Base-by-base conservation (phyloP, 176 grass and related monocot genomes). In the Cenchrus americanus region DNA sequence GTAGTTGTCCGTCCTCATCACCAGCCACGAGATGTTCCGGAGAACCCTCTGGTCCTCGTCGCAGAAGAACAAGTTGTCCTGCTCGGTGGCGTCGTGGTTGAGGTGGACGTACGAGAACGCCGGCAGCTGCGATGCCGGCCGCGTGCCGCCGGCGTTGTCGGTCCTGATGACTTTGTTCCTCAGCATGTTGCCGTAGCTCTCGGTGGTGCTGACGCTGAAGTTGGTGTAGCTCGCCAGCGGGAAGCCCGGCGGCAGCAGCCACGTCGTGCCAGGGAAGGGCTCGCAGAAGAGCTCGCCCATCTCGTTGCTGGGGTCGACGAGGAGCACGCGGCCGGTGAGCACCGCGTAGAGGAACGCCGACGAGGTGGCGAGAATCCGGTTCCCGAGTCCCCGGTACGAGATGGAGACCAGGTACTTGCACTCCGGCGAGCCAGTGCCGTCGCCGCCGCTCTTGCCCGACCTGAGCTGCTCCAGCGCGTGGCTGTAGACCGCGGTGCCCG, bases 401-500 rank as follows among this genome's bases (percentile, higher is more conserved):
- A 87, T 91, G 77, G 83, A 93, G 17, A 93, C 86, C 0, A 91
- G 14, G 73, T 91, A 96, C 34, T 83, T 88, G 80, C 94, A 96
- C 21, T 89, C 88, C 10, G 37, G 30, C 24, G 73, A 76, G 14
- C 8, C 77, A 3, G 8, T 12, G 30, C 6, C 21, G 44, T 21
- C 47, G 79, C 71, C 49, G 49, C 14, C 5, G 66, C 37, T 83
- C 66, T 46, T 66, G 42, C 85, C 87, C 1, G 87, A 86, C 32
- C 84, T 80, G 4, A 97, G 85, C 0, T 81, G 79, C 49, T 80
- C 79, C 27, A 84, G 17, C 19, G 91, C 82, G 5, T 48, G 2
- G 27, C 22, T 23, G 86, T 97, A 94, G n/a, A 85, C 62, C 3
- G 8, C 79, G 48, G 94, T 91, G 89, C 74, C 64, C 13, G 91